Evolutionary conservation across 1,284 basidiomycete species (phyloP).

Genomic region (Heterobasidion parviporum): DNA sequence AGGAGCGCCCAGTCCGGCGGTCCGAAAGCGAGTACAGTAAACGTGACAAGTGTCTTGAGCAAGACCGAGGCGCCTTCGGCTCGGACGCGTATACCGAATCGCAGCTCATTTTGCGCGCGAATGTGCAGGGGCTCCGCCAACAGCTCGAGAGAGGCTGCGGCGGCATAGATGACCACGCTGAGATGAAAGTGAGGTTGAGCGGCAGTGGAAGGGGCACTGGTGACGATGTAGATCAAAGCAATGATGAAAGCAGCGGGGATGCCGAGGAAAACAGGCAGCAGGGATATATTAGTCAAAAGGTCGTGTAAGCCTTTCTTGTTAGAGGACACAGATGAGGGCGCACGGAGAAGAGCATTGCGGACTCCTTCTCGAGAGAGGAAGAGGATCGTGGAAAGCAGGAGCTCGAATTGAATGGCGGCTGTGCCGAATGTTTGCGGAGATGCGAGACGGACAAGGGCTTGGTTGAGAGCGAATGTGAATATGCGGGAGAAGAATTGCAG

Average conservation of each 20-base stretch:
- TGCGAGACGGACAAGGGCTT: constrained; percentile 77
- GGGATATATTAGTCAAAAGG: constrained; percentile 22
- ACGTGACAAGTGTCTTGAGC: constrained; percentile 65
- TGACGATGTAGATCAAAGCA: constrained; percentile 19
- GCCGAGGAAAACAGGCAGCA: constrained; percentile 23
- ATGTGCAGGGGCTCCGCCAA: constrained; percentile 82
- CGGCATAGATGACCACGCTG: constrained; percentile 63
- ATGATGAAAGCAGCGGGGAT: constrained; percentile 21
- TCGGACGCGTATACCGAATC: constrained; percentile 61
- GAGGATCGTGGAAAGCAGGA: constrained; percentile 82
- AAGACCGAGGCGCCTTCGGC: constrained; percentile 81
- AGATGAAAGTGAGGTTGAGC: constrained; percentile 57
- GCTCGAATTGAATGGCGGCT: constrained; percentile 81
- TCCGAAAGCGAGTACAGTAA: constrained; percentile 51
- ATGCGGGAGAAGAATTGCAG: constrained; percentile 81
- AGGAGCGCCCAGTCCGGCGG: constrained; percentile 50
- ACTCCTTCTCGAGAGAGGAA: constrained; percentile 91
- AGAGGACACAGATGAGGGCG: not conserved
- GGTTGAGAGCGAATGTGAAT: constrained; percentile 86
- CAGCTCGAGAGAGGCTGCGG: constrained; percentile 72
- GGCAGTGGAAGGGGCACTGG: constrained; percentile 17
- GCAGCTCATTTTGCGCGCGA: constrained; percentile 60
- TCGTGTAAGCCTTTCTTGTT: not conserved
- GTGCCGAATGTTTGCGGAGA: constrained; percentile 84
- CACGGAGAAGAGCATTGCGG: constrained; percentile 67